Conservation (phyloP, 2,329 filamentous ascomycete genomes). For the Neocatenulostroma microsporum region DNA sequence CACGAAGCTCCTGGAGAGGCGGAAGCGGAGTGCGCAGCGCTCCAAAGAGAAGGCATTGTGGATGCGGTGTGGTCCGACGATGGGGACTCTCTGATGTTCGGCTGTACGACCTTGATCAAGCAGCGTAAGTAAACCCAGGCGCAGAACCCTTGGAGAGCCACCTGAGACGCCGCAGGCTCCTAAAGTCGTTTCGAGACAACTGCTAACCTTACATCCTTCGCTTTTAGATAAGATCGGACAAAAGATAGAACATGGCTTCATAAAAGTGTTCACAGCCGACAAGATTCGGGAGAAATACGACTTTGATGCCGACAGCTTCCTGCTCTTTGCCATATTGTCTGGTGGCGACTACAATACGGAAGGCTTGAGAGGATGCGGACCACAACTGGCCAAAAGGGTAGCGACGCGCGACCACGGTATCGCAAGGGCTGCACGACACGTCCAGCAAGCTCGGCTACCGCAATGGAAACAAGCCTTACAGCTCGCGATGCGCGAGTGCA, state of each 20-base stretch:
- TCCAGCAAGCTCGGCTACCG: slow-evolving; percentile 10
- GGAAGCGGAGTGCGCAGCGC: slow-evolving; percentile 40
- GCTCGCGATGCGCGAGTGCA: slow-evolving; percentile 9
- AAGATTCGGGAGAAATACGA: slow-evolving; percentile 23
- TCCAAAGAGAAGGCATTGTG: slow-evolving; percentile 38
- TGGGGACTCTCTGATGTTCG: slow-evolving; percentile 43
- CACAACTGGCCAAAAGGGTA: slow-evolving; percentile 22
- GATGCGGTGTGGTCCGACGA: slow-evolving; percentile 46
- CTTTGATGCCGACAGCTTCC: slow-evolving; percentile 31
- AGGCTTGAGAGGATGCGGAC: slow-evolving; percentile 33
- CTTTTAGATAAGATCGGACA: slow-evolving; percentile 30
- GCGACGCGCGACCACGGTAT: slow-evolving; percentile 28
- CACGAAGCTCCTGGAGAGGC: slow-evolving; percentile 42
- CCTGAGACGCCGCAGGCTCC: too few species aligned
- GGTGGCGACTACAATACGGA: slow-evolving; percentile 36
- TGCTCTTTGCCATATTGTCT: slow-evolving; percentile 35
- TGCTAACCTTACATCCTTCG: too few species aligned
- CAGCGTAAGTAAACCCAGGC: too few species aligned
- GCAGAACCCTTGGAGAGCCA: too few species aligned
- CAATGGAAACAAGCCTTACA: slow-evolving; percentile 24
- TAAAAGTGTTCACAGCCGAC: slow-evolving; percentile 26
- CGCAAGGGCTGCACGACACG: slow-evolving; percentile 23
- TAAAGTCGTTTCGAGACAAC: too few species aligned
- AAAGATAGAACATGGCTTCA: slow-evolving; percentile 29
- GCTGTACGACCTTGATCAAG: slow-evolving; percentile 37